Conservation (phyloP, 2,329 filamentous ascomycete species). For the Aureobasidium sp. region DNA sequence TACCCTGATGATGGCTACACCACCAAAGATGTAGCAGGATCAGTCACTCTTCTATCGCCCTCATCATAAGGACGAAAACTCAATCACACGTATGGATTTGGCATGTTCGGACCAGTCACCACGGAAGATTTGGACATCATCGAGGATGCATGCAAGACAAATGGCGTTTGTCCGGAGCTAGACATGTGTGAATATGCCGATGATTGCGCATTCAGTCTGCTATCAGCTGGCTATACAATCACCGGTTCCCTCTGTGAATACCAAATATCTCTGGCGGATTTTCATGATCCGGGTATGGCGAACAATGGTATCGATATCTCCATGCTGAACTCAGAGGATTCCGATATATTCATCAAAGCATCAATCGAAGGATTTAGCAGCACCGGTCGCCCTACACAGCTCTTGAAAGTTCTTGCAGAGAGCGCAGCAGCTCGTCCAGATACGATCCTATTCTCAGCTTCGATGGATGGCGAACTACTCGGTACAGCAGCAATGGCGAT, state of each 20-base stretch:
- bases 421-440: neutral
- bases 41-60: neutral
- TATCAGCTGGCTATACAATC: neutral
- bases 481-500: neutral
- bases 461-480: neutral
- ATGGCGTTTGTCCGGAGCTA: neutral
- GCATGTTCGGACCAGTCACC: neutral
- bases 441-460: neutral
- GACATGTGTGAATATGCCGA: neutral
- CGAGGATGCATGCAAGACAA: neutral
- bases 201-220: neutral
- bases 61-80: neutral
- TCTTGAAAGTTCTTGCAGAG: neutral
- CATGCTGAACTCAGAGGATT: neutral
- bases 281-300: neutral
- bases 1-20: neutral
- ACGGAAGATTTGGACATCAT: neutral
- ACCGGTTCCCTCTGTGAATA: neutral
- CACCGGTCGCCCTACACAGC: neutral
- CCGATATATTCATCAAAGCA: neutral
- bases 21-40: neutral
- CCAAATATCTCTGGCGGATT: neutral
- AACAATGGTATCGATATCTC: neutral
- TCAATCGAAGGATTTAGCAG: neutral
- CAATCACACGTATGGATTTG: neutral